Percentiles rank a stretch among this genome's conserved stretches.
Conservation (phyloP, 2,329 filamentous ascomycete genomes). For the Fusarium stilboides region DNA sequence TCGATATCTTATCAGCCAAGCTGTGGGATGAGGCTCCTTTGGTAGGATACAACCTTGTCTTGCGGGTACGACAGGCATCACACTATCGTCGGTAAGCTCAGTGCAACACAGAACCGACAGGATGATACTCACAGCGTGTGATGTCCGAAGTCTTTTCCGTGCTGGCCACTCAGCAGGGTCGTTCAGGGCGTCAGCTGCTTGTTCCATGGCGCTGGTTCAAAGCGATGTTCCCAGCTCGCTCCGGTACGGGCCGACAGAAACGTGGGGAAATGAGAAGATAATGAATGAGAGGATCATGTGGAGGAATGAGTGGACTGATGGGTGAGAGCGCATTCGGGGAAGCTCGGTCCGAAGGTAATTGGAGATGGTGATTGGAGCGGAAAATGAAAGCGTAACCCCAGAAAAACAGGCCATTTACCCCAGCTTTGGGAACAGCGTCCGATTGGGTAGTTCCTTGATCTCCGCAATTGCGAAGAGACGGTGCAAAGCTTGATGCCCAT, state of each 20-base stretch:
- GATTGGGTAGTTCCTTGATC: conserved; percentile 27
- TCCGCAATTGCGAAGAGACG: conserved; percentile 1
- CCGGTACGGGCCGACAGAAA: conserved; percentile 54
- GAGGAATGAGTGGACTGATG: conserved; percentile 25
- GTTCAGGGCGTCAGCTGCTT: conserved; percentile 37
- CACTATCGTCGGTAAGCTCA: conserved; percentile 54
- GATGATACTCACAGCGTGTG: conserved; percentile 57
- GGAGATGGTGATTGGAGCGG: conserved; percentile 35
- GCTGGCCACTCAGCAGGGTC: conserved; percentile 51
- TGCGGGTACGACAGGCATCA: conserved; percentile 63
- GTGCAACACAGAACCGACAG: not conserved
- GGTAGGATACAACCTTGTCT: conserved; percentile 59
- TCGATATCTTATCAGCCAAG: conserved; percentile 18
- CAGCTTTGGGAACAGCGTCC: conserved; percentile 4
- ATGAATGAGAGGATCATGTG: conserved; percentile 24
- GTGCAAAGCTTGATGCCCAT: conserved; percentile 35
- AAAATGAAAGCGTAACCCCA: not conserved
- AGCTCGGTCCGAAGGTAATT: conserved; percentile 32
- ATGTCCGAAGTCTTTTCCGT: conserved; percentile 60
- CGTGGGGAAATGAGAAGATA: conserved; percentile 39
- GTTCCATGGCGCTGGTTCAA: conserved; percentile 46
- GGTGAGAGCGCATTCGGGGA: conserved; percentile 19
- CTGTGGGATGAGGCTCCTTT: not conserved
- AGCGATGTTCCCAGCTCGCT: conserved; percentile 39
- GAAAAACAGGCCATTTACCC: conserved; percentile 11